phyloP scores from a whole-genome alignment of 345 rosid species.

The Fremontodendron californicum region DNA sequence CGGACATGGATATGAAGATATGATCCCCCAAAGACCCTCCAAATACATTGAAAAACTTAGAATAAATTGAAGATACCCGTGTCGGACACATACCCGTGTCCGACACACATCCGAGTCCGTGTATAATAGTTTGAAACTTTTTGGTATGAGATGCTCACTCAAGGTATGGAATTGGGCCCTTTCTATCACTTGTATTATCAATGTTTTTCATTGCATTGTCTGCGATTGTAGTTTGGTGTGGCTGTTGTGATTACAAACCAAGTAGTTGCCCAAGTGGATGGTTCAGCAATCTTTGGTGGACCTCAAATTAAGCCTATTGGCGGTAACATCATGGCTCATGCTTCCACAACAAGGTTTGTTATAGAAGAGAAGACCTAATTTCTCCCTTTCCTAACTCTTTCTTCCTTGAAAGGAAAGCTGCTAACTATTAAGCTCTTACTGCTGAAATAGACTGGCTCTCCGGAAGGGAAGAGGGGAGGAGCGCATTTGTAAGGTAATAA shows the following conservation, averaged over 20 bases:
- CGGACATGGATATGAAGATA: no score
- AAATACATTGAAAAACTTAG: no score
- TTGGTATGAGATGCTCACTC: not conserved
- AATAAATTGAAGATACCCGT: no score
- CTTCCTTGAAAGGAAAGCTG: not conserved
- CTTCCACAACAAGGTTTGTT: conserved; percentile 88
- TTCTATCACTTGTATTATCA: not conserved
- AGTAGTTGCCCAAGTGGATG: conserved; percentile 99
- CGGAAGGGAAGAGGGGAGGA: conserved; percentile 97
- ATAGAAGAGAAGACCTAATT: not conserved
- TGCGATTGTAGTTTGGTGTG: conserved; percentile 69
- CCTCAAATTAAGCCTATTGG: conserved; percentile 97
- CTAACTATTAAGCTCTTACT: not conserved
- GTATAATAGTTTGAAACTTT: no score
- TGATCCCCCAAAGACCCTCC: no score
- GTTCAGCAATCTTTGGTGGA: conserved; percentile 92
- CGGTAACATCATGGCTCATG: conserved; percentile 98
- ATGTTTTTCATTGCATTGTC: not conserved
- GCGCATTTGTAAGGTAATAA: conserved; percentile 92
- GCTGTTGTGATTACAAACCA: conserved; percentile 94
- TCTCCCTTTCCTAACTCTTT: not conserved
- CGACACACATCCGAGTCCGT: no score
- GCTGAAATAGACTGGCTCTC: conserved; percentile 63
- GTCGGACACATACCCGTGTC: no score
- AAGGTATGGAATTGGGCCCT: not conserved